A percentile compares a stretch with the other conserved stretches of the same genome.
phyloP scores from a whole-genome alignment of 164 flowering plant genomes.

The Tetrastigma voinierianum region DNA sequence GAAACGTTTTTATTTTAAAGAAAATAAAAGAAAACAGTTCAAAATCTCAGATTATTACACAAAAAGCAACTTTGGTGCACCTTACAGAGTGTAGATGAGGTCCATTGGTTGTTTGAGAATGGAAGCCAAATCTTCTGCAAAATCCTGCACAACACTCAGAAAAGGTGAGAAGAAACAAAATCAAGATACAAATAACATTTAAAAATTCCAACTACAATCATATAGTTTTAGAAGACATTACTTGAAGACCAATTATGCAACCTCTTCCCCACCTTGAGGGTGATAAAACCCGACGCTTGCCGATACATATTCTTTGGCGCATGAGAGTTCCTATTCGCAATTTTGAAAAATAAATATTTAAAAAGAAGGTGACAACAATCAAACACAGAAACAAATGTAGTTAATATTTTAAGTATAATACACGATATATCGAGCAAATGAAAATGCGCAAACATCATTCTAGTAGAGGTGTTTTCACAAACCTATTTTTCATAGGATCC shows the following conservation, averaged over 20 bases:
- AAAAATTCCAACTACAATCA: not conserved
- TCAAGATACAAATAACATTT: not conserved
- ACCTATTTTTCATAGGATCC: conserved; percentile 99
- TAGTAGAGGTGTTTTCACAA: too few species aligned
- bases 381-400: not conserved
- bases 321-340: conserved; percentile 92
- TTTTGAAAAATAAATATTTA: too few species aligned
- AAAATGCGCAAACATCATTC: too few species aligned
- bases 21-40: not conserved
- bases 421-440: too few species aligned
- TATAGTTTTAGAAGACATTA: conserved; percentile 19
- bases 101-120: conserved; percentile 58
- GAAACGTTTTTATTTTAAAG: too few species aligned
- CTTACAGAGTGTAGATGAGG: conserved; percentile 47
- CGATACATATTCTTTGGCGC: conserved; percentile 71
- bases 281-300: conserved; percentile 76
- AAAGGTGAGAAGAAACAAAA: conserved; percentile 11
- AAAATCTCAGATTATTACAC: not conserved
- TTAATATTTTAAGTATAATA: not conserved
- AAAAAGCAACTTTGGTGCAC: conserved; percentile 34
- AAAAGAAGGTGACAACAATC: too few species aligned
- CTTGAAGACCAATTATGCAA: conserved; percentile 92
- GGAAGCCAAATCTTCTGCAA: conserved; percentile 75
- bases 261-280: conserved; percentile 94
- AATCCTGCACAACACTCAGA: conserved; percentile 54